Evolutionary conservation across 1,139 yeast species (phyloP).

Genomic region (Hemisphaericaspora subhashii): DNA sequence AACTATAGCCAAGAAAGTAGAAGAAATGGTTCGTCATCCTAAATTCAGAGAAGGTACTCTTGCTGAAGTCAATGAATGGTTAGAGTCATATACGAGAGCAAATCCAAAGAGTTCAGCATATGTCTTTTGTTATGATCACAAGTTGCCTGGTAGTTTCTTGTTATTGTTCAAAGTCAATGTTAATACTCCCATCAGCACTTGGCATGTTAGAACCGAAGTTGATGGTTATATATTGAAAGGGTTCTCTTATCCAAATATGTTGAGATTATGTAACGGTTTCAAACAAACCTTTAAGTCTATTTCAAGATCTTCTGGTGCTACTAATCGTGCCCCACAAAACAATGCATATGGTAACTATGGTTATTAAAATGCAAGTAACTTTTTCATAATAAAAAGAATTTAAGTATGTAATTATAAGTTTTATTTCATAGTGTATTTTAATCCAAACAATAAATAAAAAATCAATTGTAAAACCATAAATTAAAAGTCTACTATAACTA

Average conservation of each 20-base stretch:
- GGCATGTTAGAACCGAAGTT: constrained; percentile 89
- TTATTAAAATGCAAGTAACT: constrained; percentile 5
- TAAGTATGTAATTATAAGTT: background rate
- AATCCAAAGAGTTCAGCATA: constrained; percentile 90
- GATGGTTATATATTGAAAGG: constrained; percentile 81
- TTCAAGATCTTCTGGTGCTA: constrained; percentile 20
- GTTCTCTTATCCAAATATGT: constrained; percentile 83
- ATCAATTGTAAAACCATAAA: background rate
- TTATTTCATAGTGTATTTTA: constrained; percentile 4
- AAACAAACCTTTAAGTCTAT: constrained; percentile 54
- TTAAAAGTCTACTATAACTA: background rate
- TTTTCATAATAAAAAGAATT: background rate
- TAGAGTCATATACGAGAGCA: constrained; percentile 86
- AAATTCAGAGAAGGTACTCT: constrained; percentile 85
- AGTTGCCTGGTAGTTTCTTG: constrained; percentile 88
- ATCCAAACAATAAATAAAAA: background rate
- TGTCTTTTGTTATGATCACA: constrained; percentile 88
- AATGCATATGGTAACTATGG: constrained; percentile 17
- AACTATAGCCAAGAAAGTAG: constrained; percentile 80
- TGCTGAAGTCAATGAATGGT: constrained; percentile 81
- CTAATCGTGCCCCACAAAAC: constrained; percentile 18
- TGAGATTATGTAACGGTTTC: constrained; percentile 90
- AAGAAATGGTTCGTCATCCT: constrained; percentile 82
- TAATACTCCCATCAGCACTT: constrained; percentile 69
- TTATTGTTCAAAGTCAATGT: constrained; percentile 79